These are phyloP conservation scores for Alternaria arbusti DNA, from an alignment of 2,329 filamentous ascomycete species.

Conservation along the genomic window DNA sequence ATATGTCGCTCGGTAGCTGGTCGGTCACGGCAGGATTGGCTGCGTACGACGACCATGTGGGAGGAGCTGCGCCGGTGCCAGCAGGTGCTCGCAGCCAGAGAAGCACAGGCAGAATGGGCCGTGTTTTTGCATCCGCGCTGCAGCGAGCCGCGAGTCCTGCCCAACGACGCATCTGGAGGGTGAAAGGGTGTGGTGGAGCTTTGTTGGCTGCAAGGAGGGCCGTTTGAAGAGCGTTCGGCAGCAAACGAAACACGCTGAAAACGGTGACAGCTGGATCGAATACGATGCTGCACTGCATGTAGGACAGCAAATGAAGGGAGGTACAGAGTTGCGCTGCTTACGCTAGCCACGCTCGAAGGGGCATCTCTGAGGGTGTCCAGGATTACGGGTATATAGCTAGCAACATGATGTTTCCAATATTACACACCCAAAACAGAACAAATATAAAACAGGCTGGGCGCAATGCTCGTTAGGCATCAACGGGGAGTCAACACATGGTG, in stretches of 20 bases:
- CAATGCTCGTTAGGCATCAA: constrained; percentile 11
- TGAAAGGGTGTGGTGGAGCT: constrained; percentile 17
- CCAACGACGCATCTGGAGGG: constrained; percentile 23
- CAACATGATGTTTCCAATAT: constrained; percentile 16
- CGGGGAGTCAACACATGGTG: neutral
- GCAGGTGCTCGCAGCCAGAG: constrained; percentile 17
- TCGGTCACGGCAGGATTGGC: constrained; percentile 19
- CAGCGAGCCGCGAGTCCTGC: constrained; percentile 32
- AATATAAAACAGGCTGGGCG: constrained; percentile 12
- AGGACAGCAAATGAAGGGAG: constrained; percentile 26
- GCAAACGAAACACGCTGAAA: constrained; percentile 26
- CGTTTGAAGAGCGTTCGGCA: constrained; percentile 10
- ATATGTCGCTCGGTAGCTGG: constrained; percentile 26
- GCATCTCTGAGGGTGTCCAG: constrained; percentile 11
- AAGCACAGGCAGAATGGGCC: constrained; percentile 29
- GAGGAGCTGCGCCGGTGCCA: constrained; percentile 26
- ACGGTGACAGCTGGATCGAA: constrained; percentile 16
- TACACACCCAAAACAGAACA: constrained; percentile 13
- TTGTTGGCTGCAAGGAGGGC: constrained; percentile 8
- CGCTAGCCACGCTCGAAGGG: constrained; percentile 7
- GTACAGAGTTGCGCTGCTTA: constrained; percentile 15
- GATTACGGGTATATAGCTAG: constrained; percentile 34
- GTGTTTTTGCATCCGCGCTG: constrained; percentile 26
- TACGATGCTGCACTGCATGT: constrained; percentile 19
- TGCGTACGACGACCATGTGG: constrained; percentile 29